phyloP scores from a whole-genome alignment of 2,329 filamentous ascomycete species.

The Cadophora sp. region DNA sequence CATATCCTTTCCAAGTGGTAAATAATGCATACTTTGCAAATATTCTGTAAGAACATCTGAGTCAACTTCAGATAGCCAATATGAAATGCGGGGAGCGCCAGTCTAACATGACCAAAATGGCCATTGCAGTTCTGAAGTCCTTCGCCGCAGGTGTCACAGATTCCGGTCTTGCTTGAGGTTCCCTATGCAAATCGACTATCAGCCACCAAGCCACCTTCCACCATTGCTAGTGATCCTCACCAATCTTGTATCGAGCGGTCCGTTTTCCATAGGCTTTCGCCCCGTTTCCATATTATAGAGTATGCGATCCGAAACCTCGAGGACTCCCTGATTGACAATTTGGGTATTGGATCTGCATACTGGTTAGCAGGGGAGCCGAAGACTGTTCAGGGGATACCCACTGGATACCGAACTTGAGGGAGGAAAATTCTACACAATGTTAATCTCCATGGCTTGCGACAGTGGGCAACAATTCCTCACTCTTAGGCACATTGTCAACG shows the following conservation, averaged over 20 bases:
- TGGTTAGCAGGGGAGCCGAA: conserved; percentile 33
- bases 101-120: conserved; percentile 91
- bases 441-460: conserved; percentile 1
- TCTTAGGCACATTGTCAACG: conserved; percentile 65
- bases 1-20: conserved; percentile 18
- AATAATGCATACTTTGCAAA: conserved; percentile 73
- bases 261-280: conserved; percentile 78
- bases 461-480: conserved; percentile 17
- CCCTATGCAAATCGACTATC: conserved; percentile 56
- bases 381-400: conserved; percentile 50
- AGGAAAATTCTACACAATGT: conserved; percentile 48
- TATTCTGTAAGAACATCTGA: conserved; percentile 89
- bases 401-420: conserved; percentile 91
- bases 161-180: conserved; percentile 82
- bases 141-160: conserved; percentile 84
- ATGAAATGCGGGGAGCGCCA: conserved; percentile 92
- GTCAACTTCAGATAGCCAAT: conserved; percentile 96
- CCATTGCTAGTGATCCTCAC: conserved; percentile 45
- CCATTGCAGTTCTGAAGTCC: conserved; percentile 86
- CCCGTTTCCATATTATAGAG: conserved; percentile 89
- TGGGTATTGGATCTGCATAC: conserved; percentile 80
- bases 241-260: conserved; percentile 86
- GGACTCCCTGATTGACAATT: conserved; percentile 92
- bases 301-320: conserved; percentile 92
- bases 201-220: conserved; percentile 25